Conservation (phyloP, 805 yeast species). For the Nakazawaea wyomingensis region DNA sequence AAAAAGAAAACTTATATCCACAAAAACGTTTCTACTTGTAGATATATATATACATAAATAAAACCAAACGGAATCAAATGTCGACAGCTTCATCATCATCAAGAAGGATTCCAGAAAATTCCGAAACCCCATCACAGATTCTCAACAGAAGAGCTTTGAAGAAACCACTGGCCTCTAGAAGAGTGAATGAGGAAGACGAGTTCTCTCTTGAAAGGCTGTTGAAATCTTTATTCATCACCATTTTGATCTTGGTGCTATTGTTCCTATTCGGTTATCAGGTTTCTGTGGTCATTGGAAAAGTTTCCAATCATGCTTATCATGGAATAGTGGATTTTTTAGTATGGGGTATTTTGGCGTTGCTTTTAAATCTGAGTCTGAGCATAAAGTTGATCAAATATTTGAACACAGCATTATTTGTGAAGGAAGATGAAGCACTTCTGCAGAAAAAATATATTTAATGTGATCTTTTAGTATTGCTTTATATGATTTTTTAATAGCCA, state of each 20-base stretch:
- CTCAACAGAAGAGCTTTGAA: slow-evolving; percentile 3
- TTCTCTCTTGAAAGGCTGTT: slow-evolving; percentile 14
- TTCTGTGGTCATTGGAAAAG: slow-evolving; percentile 3
- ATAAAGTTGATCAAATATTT: slow-evolving; percentile 17
- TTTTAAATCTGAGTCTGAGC: slow-evolving; percentile 16
- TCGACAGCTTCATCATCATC: neutral
- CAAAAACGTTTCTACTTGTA: too few relatives aligned
- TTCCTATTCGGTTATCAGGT: slow-evolving; percentile 6
- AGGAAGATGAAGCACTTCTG: slow-evolving; percentile 21
- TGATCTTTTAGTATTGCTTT: too few relatives aligned
- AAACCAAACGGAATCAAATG: too few relatives aligned
- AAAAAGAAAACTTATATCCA: too few relatives aligned
- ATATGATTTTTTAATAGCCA: too few relatives aligned
- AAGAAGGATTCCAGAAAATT: neutral
- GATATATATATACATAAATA: too few relatives aligned
- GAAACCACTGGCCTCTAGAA: slow-evolving; percentile 3
- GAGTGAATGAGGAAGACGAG: slow-evolving; percentile 18
- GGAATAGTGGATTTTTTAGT: slow-evolving; percentile 6
- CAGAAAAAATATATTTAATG: slow-evolving; percentile 22
- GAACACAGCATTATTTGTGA: slow-evolving; percentile 19
- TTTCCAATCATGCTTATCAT: slow-evolving; percentile 12
- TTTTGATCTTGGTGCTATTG: slow-evolving; percentile 10
- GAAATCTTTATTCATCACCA: slow-evolving; percentile 18
- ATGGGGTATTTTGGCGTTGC: slow-evolving; percentile 11
- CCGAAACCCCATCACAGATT: neutral